A percentile compares a stretch with the other conserved stretches of the same genome.
phyloP scores from a whole-genome alignment of 2,329 filamentous ascomycete species.

The Coleophoma crateriformis region DNA sequence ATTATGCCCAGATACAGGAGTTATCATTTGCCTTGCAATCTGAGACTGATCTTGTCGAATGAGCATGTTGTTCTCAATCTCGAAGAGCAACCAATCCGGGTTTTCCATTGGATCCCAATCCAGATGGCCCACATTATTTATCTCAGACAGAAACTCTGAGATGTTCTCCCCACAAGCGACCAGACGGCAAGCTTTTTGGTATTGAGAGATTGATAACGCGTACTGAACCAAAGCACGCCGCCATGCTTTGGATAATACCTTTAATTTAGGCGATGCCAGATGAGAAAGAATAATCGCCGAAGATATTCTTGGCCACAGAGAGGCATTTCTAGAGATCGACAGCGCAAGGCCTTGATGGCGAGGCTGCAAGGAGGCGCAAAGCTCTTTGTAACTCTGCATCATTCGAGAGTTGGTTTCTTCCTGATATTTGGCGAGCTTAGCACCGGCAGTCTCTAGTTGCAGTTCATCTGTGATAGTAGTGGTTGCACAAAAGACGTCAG shows the following conservation, averaged over 20 bases:
- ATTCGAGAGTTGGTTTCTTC: too few species aligned
- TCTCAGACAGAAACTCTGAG: conserved; percentile 33
- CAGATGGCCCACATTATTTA: conserved; percentile 44
- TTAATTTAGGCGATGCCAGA: conserved; percentile 16
- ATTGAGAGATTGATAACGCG: conserved; percentile 30
- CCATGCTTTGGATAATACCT: conserved; percentile 27
- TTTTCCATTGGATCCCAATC: conserved; percentile 46
- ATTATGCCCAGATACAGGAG: conserved; percentile 34
- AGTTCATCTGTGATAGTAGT: conserved; percentile 10
- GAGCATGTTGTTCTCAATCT: conserved; percentile 56
- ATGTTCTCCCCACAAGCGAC: conserved; percentile 16
- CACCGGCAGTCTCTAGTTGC: not conserved
- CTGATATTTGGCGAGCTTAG: too few species aligned
- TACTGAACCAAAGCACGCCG: conserved; percentile 31
- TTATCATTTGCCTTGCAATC: conserved; percentile 52
- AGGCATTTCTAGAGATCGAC: not conserved
- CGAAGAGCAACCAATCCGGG: conserved; percentile 59
- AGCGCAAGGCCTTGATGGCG: too few species aligned
- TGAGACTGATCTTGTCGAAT: conserved; percentile 54
- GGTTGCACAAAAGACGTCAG: conserved; percentile 6
- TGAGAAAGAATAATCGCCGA: conserved; percentile 22
- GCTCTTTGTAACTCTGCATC: too few species aligned
- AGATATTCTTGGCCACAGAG: conserved; percentile 27
- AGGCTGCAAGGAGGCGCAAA: too few species aligned
- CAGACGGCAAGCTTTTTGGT: conserved; percentile 37